Percentiles rank a stretch among this genome's conserved stretches.
phyloP scores from a whole-genome alignment of 352 stramenopile species.

The Phytophthora tentaculata region DNA sequence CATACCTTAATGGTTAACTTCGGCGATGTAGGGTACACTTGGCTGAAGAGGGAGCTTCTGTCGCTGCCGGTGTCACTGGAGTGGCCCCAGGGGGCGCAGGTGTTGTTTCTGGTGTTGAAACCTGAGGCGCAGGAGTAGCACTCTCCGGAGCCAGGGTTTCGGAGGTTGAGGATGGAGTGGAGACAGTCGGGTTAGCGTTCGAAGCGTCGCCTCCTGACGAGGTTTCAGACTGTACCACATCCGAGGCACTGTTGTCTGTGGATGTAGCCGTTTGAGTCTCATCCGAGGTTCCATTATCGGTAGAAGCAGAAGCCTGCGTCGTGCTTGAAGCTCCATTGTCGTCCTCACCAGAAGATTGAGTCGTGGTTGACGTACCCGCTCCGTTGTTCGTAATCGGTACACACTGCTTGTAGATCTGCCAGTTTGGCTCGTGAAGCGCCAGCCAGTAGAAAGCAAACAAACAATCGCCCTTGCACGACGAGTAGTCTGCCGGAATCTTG shows the following conservation, averaged over 20 bases:
- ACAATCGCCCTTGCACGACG: too few species aligned
- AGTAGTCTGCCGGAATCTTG: too few species aligned
- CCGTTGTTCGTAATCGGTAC: too few species aligned
- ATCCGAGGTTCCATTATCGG: too few species aligned
- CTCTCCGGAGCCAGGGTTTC: neutral
- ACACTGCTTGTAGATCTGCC: too few species aligned
- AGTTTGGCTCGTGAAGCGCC: too few species aligned
- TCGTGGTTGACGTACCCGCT: too few species aligned
- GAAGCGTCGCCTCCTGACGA: neutral
- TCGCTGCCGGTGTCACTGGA: neutral
- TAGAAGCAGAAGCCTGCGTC: too few species aligned
- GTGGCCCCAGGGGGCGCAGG: neutral
- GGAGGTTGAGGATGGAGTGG: neutral
- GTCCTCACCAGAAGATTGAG: too few species aligned
- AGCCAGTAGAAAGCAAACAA: too few species aligned
- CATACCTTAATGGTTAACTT: neutral
- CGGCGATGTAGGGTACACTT: neutral
- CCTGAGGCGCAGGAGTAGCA: neutral
- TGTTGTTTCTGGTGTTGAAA: neutral
- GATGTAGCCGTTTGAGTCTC: neutral
- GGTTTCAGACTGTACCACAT: neutral
- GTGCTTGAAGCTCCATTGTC: too few species aligned
- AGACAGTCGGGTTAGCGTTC: neutral
- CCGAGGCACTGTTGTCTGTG: neutral
- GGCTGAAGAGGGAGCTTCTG: neutral